phyloP scores from a whole-genome alignment of 208 protist species.

The Acanthamoeba sp. region DNA sequence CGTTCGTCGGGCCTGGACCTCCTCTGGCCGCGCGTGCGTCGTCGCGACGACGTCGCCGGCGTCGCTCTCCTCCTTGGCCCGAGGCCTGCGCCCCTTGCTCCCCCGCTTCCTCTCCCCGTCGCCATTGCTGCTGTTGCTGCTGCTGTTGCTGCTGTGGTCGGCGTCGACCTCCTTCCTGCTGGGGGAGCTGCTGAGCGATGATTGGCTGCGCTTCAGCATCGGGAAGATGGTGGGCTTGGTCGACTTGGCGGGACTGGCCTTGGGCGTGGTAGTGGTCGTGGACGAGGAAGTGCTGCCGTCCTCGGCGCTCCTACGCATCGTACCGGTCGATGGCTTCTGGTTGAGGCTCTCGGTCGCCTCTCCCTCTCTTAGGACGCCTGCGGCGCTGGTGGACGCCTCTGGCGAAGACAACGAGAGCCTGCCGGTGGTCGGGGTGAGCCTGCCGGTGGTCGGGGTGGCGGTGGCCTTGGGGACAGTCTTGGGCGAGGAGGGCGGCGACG shows the following conservation, averaged over 20 bases:
- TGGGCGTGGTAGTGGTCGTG: no score
- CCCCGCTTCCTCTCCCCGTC: background rate
- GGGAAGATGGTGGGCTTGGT: background rate
- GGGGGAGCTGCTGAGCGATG: background rate
- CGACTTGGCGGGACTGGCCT: background rate
- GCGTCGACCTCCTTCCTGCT: no score
- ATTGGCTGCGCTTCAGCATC: background rate
- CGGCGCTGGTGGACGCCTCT: no score
- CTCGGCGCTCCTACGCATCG: background rate
- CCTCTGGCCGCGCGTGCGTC: background rate
- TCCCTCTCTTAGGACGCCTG: no score
- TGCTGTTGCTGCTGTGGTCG: background rate
- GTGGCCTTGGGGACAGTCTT: no score
- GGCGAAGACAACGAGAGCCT: no score
- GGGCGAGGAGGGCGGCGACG: background rate
- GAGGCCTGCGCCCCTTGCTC: background rate
- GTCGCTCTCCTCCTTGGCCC: slow-evolving; percentile 6
- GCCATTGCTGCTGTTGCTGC: background rate
- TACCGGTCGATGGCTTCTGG: no score
- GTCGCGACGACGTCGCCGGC: background rate
- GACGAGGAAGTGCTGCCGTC: background rate
- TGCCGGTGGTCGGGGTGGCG: no score
- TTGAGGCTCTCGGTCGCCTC: background rate
- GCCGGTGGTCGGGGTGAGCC: no score
- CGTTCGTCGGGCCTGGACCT: no score